A percentile compares a stretch with the other conserved stretches of the same genome.
Conservation (phyloP, 2,329 filamentous ascomycete species). For the Colletotrichum godetiae region DNA sequence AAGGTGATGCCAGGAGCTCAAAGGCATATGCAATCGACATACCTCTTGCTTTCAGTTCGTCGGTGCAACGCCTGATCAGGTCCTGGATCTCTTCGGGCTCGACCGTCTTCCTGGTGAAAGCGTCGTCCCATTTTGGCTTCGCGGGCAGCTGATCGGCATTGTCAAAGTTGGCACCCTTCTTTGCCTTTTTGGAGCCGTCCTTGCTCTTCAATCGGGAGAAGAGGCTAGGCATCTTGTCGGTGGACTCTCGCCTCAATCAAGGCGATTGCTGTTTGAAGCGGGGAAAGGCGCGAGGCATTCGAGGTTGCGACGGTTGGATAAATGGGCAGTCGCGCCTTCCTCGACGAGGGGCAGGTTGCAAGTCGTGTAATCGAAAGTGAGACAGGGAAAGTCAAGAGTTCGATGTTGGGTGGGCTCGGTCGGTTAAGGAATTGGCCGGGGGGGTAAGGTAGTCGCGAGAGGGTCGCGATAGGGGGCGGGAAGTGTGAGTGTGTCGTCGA, state of each 20-base stretch:
- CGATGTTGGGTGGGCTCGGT: constrained; percentile 6
- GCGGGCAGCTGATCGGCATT: constrained; percentile 64
- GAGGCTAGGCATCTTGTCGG: constrained; percentile 63
- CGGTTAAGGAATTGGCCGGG: constrained; percentile 6
- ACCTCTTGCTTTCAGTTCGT: constrained; percentile 96
- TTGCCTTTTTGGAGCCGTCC: constrained; percentile 73
- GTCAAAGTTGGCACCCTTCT: constrained; percentile 71
- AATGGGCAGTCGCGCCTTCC: constrained; percentile 9
- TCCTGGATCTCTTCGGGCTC: constrained; percentile 93
- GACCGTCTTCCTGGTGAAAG: constrained; percentile 84
- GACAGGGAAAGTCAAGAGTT: constrained; percentile 14
- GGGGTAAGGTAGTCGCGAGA: constrained; percentile 3
- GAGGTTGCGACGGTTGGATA: constrained; percentile 11
- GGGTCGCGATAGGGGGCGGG: constrained; percentile 11
- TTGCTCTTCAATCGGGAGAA: constrained; percentile 79
- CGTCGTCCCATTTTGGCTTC: constrained; percentile 88
- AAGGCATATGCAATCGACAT: constrained; percentile 49
- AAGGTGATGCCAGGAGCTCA: constrained; percentile 33
- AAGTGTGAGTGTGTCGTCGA: constrained; percentile 19
- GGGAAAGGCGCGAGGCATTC: constrained; percentile 25
- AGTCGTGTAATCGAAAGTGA: constrained; percentile 10
- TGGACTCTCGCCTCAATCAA: constrained; percentile 11
- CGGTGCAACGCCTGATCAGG: constrained; percentile 84
- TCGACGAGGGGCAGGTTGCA: constrained; percentile 16
- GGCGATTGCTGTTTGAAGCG: constrained; percentile 16